These are phyloP conservation scores for Lentinula raphanica DNA, from an alignment of 768 basidiomycete genomes.

Conservation along the genomic window DNA sequence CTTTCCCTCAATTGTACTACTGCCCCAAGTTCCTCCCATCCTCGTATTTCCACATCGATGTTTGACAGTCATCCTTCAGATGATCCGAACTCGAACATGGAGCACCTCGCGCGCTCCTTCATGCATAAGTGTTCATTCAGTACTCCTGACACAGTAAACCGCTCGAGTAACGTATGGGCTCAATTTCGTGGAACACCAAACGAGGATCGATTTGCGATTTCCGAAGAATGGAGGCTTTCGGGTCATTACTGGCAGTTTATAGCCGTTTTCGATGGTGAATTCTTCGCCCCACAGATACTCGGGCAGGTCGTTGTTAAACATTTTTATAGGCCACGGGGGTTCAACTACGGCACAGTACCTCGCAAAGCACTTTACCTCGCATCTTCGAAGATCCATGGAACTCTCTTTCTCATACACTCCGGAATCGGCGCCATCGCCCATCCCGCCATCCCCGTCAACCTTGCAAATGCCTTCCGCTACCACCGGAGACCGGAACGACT, in stretches of 20 bases:
- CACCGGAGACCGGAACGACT: background rate
- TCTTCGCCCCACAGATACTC: background rate
- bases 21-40: background rate
- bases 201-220: background rate
- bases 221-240: background rate
- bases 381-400: slow-evolving; percentile 1
- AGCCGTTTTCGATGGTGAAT: slow-evolving; percentile 1
- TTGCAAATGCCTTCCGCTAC: no score
- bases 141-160: background rate
- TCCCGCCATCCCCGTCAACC: background rate
- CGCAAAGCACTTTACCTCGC: background rate
- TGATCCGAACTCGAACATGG: background rate
- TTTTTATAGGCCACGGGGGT: background rate
- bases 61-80: background rate
- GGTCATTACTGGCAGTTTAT: background rate
- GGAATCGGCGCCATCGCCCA: background rate
- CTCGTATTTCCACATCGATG: background rate
- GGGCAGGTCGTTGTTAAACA: background rate
- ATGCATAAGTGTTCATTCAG: background rate
- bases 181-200: slow-evolving; percentile 4
- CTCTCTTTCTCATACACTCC: background rate
- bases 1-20: no score
- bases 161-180: background rate
- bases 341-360: background rate
- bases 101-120: background rate